Evolutionary conservation across 192 early-diverging fungal species (phyloP), one percentile per base, ranked within the genome.

Genomic region (Backusella psychrophila): DNA sequence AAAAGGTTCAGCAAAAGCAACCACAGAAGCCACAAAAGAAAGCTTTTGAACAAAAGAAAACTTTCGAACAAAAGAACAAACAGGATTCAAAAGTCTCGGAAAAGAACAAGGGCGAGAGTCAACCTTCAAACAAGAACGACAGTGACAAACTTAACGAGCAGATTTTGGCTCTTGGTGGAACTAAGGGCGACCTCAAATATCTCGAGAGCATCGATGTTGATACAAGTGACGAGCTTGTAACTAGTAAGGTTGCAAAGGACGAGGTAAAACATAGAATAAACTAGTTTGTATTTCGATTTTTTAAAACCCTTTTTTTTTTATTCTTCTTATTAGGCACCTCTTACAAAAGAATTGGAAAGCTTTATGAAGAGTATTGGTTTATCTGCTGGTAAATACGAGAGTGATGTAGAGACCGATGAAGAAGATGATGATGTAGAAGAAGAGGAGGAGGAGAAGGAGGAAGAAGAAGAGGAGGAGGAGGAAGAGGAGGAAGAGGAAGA

Each of bases 291-390:
- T 34, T 36, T 23, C 15, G 3, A 39, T 38, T 35, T 33, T 14
- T 78, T 44, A 66, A 69, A 35, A 69, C 12, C 9, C 1, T 39
- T 7, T 11, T 7, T 11, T 15, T 9, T 39, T 67, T 36, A 34
- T 52, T 56, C 9, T 78, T 39, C 2, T 38, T 74, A 31, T n/a
- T 59, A 81, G 80, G 53, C 65, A 21, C 19, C 44, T 6, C 68
- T 83, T 59, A 66, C 59, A 21, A 69, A 79, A n/a, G 82, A 83
- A 68, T 42, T 83, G 21, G 31, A 72, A 38, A 77, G 41, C 12
- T 83, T 83, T 65, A 78, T 83, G 44, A 80, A 74, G 8, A 74
- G 66, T 33, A 78, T 83, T 35, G 75, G 78, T 14, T 79, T 83
- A 29, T 36, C 66, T 36, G 26, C 65, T 31, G 66, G 67, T 29